Conservation (phyloP, 1,139 yeast species). For the Kodamaea arcana region DNA sequence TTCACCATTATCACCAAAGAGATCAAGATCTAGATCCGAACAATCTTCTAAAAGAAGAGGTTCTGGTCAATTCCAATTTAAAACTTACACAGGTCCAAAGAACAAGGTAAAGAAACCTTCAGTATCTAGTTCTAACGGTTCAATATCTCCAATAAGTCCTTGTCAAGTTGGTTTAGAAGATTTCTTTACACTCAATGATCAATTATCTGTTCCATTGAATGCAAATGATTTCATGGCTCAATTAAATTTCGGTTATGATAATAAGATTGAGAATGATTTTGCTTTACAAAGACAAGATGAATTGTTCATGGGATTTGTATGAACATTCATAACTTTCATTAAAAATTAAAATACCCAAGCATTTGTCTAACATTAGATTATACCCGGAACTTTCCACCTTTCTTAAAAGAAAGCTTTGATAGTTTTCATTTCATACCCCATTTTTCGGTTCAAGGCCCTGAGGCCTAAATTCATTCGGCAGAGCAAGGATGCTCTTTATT, state of each 20-base stretch:
- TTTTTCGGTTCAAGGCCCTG: not conserved
- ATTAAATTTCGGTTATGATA: slow-evolving; percentile 19
- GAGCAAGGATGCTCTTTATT: slow-evolving; percentile 3
- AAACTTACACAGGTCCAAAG: slow-evolving; percentile 35
- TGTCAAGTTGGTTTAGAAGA: slow-evolving; percentile 26
- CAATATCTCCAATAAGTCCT: slow-evolving; percentile 7
- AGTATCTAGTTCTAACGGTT: not conserved
- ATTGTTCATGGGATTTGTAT: slow-evolving; percentile 29
- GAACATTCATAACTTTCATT: too few species aligned
- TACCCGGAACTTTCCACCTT: too few species aligned
- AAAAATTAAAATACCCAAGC: too few species aligned
- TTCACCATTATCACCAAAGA: slow-evolving; percentile 12
- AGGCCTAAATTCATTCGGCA: not conserved
- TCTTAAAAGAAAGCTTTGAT: too few species aligned
- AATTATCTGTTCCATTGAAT: slow-evolving; percentile 17
- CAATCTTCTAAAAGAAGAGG: slow-evolving; percentile 22
- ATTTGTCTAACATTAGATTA: too few species aligned
- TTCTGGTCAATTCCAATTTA: slow-evolving; percentile 33
- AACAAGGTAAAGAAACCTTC: slow-evolving; percentile 13
- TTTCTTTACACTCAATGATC: slow-evolving; percentile 30
- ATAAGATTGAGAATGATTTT: slow-evolving; percentile 18
- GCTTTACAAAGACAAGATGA: slow-evolving; percentile 27
- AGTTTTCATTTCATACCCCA: slow-evolving; percentile 1
- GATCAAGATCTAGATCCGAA: slow-evolving; percentile 23
- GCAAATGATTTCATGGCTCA: slow-evolving; percentile 2